Percentiles rank a stretch among this genome's conserved stretches.
Conservation (phyloP, 2,329 filamentous ascomycete species). For the Fusarium armeniacum region DNA sequence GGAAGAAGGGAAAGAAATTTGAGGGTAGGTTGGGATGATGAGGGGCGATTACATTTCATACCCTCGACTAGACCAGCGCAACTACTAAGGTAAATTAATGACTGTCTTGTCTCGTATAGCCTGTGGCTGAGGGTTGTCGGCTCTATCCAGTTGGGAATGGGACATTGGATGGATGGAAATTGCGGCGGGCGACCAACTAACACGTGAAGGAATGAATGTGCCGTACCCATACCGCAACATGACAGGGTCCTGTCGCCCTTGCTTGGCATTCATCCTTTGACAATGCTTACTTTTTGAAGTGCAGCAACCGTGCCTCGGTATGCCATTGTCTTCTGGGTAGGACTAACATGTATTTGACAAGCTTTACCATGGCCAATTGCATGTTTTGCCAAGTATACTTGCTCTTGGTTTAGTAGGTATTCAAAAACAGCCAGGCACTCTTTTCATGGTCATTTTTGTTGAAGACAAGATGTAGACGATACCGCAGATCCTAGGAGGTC, state of each 20-base stretch:
- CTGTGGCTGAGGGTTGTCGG: slow-evolving; percentile 35
- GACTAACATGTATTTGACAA: not conserved
- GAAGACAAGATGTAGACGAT: not conserved
- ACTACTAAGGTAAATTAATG: slow-evolving; percentile 8
- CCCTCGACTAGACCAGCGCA: slow-evolving; percentile 20
- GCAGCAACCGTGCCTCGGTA: not conserved
- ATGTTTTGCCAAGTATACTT: not conserved
- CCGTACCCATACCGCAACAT: slow-evolving; percentile 27
- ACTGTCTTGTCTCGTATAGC: slow-evolving; percentile 19
- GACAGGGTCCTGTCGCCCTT: slow-evolving; percentile 40
- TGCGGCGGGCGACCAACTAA: slow-evolving; percentile 31
- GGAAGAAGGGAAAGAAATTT: not conserved
- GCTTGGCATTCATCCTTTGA: slow-evolving; percentile 35
- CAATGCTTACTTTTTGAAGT: not conserved
- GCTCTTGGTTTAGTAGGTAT: not conserved
- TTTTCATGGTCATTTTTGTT: not conserved
- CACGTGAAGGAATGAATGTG: slow-evolving; percentile 46
- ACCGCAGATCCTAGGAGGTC: slow-evolving; percentile 16
- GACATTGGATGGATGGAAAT: slow-evolving; percentile 40
- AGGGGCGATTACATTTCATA: slow-evolving; percentile 27
- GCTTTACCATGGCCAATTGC: not conserved
- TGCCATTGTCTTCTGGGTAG: not conserved
- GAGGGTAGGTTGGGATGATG: not conserved
- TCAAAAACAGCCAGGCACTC: not conserved
- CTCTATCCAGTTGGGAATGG: slow-evolving; percentile 17